phyloP scores from a whole-genome alignment of 2,329 filamentous ascomycete species.

The Microdochium trichocladiopsis region DNA sequence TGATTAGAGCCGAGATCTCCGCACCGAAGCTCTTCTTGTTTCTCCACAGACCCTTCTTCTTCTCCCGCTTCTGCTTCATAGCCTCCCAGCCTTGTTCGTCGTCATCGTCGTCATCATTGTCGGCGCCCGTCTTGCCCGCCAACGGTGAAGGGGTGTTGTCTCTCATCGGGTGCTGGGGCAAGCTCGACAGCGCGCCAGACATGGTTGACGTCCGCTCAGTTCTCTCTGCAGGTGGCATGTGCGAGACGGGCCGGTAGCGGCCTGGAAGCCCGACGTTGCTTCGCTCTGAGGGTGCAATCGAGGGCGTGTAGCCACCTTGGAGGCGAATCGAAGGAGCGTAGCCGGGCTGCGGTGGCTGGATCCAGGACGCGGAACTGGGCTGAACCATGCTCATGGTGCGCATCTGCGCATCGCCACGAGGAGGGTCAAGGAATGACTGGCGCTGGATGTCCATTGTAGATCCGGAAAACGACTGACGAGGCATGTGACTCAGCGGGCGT shows the following conservation, averaged over 20 bases:
- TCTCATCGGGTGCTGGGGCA: constrained; percentile 25
- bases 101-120: constrained; percentile 48
- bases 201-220: constrained; percentile 33
- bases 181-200: constrained; percentile 29
- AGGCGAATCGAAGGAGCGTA: constrained; percentile 44
- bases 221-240: constrained; percentile 34
- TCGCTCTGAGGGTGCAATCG: constrained; percentile 90
- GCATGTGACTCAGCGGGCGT: constrained; percentile 28
- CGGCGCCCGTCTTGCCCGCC: constrained; percentile 30
- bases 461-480: constrained; percentile 32
- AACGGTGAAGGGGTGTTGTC: constrained; percentile 13
- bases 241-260: constrained; percentile 84
- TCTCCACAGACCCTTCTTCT: constrained; percentile 61
- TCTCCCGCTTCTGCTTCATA: constrained; percentile 62
- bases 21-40: constrained; percentile 48
- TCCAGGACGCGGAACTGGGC: constrained; percentile 53
- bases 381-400: constrained; percentile 83
- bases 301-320: constrained; percentile 68
- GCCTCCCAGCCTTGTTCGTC: constrained; percentile 64
- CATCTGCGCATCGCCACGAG: constrained; percentile 37
- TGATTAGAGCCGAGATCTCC: constrained; percentile 42
- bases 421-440: constrained; percentile 31
- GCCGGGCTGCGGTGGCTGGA: constrained; percentile 34
- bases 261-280: constrained; percentile 89
- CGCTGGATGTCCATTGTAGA: constrained; percentile 27